Evolutionary conservation across 495 filamentous ascomycete genomes (phyloP).

Genomic region (Xylaria grammica): DNA sequence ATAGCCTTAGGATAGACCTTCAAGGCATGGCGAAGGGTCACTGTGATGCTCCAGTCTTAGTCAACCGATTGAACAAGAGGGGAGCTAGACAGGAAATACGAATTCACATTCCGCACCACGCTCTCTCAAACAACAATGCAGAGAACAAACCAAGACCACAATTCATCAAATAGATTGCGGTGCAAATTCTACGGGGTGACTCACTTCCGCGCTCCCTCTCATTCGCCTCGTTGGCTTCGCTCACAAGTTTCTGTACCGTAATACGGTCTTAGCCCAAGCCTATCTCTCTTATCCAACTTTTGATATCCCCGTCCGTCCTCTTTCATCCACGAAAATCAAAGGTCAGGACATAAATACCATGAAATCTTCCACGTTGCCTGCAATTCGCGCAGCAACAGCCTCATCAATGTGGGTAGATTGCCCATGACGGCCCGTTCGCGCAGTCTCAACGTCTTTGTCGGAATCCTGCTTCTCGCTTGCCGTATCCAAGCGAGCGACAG

Average conservation of each 20-base stretch:
- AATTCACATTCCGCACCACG: not conserved
- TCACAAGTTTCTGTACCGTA: slow-evolving; percentile 38
- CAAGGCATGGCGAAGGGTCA: slow-evolving; percentile 46
- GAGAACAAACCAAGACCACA: not conserved
- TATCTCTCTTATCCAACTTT: not conserved
- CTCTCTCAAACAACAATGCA: not conserved
- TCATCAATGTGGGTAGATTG: slow-evolving; percentile 34
- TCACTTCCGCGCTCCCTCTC: slow-evolving; percentile 36
- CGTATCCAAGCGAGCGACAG: slow-evolving; percentile 21
- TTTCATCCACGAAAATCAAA: not conserved
- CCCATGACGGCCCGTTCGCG: not conserved
- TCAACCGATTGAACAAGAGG: no score
- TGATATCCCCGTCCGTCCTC: not conserved
- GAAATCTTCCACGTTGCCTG: slow-evolving; percentile 40
- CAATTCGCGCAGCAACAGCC: slow-evolving; percentile 36
- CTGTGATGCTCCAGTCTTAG: slow-evolving; percentile 26
- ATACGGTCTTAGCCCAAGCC: not conserved
- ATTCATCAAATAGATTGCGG: no score
- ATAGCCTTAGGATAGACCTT: slow-evolving; percentile 50
- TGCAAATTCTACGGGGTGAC: not conserved
- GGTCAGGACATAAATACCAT: slow-evolving; percentile 29
- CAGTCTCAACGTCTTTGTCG: slow-evolving; percentile 28
- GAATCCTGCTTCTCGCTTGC: slow-evolving; percentile 23
- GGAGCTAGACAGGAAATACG: not conserved
- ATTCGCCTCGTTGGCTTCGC: slow-evolving; percentile 40